Conservation (phyloP, 306 rosid genomes). For the Hippophae gyantsensis region DNA sequence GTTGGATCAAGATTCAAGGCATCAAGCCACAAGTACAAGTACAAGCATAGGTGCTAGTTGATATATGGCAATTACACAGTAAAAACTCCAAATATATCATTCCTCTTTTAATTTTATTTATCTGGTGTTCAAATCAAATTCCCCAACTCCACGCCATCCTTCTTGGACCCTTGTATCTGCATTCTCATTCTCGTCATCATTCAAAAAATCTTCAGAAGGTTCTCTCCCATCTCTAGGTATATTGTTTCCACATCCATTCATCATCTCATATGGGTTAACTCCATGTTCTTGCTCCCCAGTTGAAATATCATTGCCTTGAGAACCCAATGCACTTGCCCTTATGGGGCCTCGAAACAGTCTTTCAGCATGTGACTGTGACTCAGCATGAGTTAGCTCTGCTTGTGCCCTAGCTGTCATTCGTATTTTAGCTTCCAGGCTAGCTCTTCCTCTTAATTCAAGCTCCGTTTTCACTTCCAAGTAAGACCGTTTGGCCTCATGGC, state of each 20-base stretch:
- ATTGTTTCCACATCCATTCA: conserved; percentile 87
- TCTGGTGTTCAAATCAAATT: conserved; percentile 80
- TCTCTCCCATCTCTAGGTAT: conserved; percentile 78
- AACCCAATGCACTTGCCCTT: conserved; percentile 63
- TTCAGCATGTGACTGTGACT: conserved; percentile 72
- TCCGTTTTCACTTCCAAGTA: conserved; percentile 56
- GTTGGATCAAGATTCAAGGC: no score
- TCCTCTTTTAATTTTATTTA: conserved; percentile 2
- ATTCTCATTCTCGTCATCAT: conserved; percentile 77
- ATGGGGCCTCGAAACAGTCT: conserved; percentile 72
- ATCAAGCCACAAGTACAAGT: no score
- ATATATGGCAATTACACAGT: no score
- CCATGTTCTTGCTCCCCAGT: conserved; percentile 66
- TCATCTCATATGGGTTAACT: conserved; percentile 52
- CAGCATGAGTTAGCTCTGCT: conserved; percentile 72
- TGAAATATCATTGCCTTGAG: conserved; percentile 54
- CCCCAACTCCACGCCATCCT: conserved; percentile 91
- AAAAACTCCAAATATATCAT: no score
- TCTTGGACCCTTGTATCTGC: conserved; percentile 74
- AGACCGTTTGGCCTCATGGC: conserved; percentile 80
- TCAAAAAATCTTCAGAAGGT: conserved; percentile 86
- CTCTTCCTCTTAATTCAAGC: conserved; percentile 79
- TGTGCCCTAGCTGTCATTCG: conserved; percentile 77
- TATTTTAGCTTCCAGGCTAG: conserved; percentile 70
- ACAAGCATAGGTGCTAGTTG: no score